These are phyloP conservation scores for Apiospora rasikravindrae DNA, from an alignment of 2,329 filamentous ascomycete species.

Conservation along the genomic window DNA sequence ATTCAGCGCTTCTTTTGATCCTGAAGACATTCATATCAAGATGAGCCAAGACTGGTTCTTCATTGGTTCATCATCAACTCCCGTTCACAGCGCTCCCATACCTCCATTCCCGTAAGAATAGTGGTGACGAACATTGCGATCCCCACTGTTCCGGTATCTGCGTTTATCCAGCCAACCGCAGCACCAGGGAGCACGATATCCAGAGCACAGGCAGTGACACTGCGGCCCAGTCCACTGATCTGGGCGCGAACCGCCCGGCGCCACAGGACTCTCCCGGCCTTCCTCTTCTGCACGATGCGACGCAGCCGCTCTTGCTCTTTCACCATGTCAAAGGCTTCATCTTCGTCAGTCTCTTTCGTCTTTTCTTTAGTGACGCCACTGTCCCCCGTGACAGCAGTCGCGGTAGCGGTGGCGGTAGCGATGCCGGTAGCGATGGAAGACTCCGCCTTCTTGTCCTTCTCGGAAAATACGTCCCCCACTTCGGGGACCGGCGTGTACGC, in stretches of 20 bases:
- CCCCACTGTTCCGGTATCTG: constrained; percentile 58
- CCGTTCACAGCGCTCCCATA: constrained; percentile 61
- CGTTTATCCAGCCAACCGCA: constrained; percentile 64
- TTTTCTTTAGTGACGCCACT: constrained; percentile 16
- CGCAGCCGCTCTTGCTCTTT: constrained; percentile 44
- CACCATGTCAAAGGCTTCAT: constrained; percentile 30
- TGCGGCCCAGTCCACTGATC: constrained; percentile 47
- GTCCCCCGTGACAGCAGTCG: constrained; percentile 18
- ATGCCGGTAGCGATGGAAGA: neutral
- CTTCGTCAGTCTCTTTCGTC: neutral
- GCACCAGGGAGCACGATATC: constrained; percentile 68
- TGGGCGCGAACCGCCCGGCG: constrained; percentile 37
- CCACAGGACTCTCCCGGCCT: constrained; percentile 40
- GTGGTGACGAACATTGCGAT: constrained; percentile 66
- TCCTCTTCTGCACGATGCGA: constrained; percentile 39
- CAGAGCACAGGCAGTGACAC: constrained; percentile 60
- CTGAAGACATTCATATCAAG: neutral
- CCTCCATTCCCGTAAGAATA: constrained; percentile 61
- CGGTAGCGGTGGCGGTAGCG: constrained; percentile 13
- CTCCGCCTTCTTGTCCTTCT: constrained; percentile 13
- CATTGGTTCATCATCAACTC: constrained; percentile 27
- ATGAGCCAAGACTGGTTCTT: neutral
- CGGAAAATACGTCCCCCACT: constrained; percentile 36
- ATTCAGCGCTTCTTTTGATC: neutral
- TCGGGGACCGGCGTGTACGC: constrained; percentile 43